Base-by-base conservation (phyloP, 306 rosid genomes). In the Quercus rubra region DNA sequence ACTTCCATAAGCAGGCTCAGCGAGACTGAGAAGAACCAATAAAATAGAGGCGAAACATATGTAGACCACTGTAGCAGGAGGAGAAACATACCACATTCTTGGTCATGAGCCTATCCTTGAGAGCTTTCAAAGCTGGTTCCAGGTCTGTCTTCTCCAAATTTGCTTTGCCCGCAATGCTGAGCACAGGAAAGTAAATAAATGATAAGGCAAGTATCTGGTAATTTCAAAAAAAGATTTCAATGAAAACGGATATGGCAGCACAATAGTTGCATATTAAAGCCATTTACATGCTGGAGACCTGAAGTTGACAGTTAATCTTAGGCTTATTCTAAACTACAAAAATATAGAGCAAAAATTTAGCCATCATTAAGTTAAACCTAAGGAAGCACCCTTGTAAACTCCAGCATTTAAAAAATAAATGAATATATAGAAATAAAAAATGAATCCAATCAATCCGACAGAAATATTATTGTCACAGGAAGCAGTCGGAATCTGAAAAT, bases 31-130 rank as follows among this genome's bases (percentile, higher is more conserved):
- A 75, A 13, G 21, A 68, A 75, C 75, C n/a, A 25, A 33, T 9
- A 30, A 14, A 58, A 74, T 52, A 68, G 66, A 17, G 23, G 54
- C 12, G 46, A 67, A 69, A 64, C 63, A 73, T 54, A 79, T 21
- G 25, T 64, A 75, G 70, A 41, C 7, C 75, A 38, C 52, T 46
- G 64, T 18, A 77, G 23, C 57, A 28, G 31, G 27, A 28, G 74
- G 20, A 84, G 73, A 55, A 67, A 71, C 94, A 83, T 88, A 95
- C 99, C 96, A 93, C 99, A 79, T 95, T 95, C 96, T 95, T 95
- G 80, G 98, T 95, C 99, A 95, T 95, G 46, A 93, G 94, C 90
- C 98, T 91, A 79, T 95, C 98, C 87, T 95, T 95, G 61, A 95
- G 90, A 83, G 96, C 98, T 85, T 88, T 93, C 92, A 95, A 79